phyloP scores from a whole-genome alignment of 352 stramenopile genomes.

The Phytophthora cryptogea region DNA sequence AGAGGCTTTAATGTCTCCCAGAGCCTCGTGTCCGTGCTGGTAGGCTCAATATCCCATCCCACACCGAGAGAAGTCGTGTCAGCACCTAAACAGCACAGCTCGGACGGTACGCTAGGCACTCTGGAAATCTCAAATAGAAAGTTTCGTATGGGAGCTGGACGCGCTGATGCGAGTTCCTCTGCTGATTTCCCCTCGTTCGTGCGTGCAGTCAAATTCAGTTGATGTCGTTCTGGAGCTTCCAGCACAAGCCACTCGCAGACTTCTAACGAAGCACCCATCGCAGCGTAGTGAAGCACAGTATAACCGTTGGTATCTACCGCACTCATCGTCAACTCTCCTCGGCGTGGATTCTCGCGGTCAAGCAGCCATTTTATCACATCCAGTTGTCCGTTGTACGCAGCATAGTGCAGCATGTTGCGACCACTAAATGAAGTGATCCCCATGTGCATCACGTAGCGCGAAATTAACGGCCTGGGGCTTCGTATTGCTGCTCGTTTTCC shows the following conservation, averaged over 20 bases:
- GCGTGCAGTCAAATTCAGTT: slow-evolving; percentile 46
- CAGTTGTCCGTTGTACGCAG: slow-evolving; percentile 62
- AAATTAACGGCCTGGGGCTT: not conserved
- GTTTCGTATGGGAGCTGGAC: slow-evolving; percentile 34
- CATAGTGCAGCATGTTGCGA: slow-evolving; percentile 72
- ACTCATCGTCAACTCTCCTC: slow-evolving; percentile 34
- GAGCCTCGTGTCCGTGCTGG: slow-evolving; percentile 32
- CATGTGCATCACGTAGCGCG: slow-evolving; percentile 31
- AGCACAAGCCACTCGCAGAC: slow-evolving; percentile 70
- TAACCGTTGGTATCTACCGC: slow-evolving; percentile 61
- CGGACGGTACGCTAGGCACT: slow-evolving; percentile 36
- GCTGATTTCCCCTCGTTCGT: slow-evolving; percentile 51
- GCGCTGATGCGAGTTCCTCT: slow-evolving; percentile 46
- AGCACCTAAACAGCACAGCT: slow-evolving; percentile 51
- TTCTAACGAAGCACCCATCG: slow-evolving; percentile 57
- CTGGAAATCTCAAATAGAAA: slow-evolving; percentile 51
- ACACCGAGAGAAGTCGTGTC: slow-evolving; percentile 59
- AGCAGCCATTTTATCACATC: slow-evolving; percentile 59
- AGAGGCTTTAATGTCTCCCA: slow-evolving; percentile 44
- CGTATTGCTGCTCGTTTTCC: not conserved
- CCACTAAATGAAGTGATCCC: slow-evolving; percentile 63
- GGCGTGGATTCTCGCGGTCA: slow-evolving; percentile 25
- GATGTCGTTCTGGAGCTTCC: slow-evolving; percentile 36
- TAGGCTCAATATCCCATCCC: slow-evolving; percentile 53
- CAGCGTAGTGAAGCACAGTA: slow-evolving; percentile 69